Conservation (phyloP, 768 basidiomycete species). For the Russula virescens region DNA sequence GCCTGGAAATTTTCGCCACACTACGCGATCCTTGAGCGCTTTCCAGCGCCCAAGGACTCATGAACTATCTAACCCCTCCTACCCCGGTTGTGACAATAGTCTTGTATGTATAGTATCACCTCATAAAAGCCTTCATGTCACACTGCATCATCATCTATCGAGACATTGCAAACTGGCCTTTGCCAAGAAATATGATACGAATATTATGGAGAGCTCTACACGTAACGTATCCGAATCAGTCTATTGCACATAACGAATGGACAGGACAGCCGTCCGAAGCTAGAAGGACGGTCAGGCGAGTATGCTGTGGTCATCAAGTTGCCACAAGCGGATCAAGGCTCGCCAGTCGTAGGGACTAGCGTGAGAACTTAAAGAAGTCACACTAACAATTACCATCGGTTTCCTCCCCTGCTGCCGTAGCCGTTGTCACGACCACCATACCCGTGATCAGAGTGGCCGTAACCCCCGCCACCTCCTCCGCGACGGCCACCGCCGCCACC, state of each 20-base stretch:
- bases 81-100: no score
- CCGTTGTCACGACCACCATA: constrained; percentile 39
- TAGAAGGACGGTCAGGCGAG: not conserved
- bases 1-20: no score
- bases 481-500: constrained; percentile 43
- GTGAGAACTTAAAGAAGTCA: not conserved
- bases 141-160: no score
- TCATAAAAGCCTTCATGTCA: no score
- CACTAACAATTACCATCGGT: constrained; percentile 30
- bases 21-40: no score
- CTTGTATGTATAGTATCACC: no score
- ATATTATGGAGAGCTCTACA: constrained; percentile 17
- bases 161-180: no score
- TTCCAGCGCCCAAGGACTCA: no score
- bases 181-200: not conserved
- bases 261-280: not conserved
- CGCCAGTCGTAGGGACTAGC: not conserved
- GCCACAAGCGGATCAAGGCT: not conserved
- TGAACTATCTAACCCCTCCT: no score
- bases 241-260: constrained; percentile 16
- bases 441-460: constrained; percentile 42
- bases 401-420: constrained; percentile 31
- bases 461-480: constrained; percentile 37
- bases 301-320: not conserved
- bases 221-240: constrained; percentile 14